phyloP scores from a whole-genome alignment of 2,329 filamentous ascomycete species.

The Pezicula radicicola region DNA sequence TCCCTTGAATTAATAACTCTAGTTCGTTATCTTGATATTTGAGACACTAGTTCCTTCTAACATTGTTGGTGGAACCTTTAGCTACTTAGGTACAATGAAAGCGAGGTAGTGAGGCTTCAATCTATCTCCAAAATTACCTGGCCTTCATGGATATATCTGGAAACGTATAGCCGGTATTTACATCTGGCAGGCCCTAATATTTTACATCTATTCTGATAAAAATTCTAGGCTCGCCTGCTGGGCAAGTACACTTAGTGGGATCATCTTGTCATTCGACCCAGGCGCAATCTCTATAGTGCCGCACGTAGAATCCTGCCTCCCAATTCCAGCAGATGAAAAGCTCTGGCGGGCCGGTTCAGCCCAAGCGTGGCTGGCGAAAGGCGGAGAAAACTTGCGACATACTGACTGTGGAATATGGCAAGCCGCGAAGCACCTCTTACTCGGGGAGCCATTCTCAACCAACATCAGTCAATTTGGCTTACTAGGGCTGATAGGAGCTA shows the following conservation, averaged over 20 bases:
- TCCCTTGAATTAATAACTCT: too few relatives aligned
- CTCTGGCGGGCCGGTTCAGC: not conserved
- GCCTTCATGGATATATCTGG: not conserved
- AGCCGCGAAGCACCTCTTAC: not conserved
- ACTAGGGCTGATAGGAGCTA: not conserved
- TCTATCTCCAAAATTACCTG: not conserved
- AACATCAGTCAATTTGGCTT: not conserved
- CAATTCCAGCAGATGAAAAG: not conserved
- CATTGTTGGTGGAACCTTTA: too few relatives aligned
- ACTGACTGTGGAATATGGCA: not conserved
- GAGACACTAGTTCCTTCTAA: too few relatives aligned
- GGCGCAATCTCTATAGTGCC: not conserved
- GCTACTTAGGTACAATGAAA: not conserved
- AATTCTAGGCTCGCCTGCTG: not conserved
- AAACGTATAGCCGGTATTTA: not conserved
- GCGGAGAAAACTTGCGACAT: not conserved
- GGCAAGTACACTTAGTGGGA: not conserved
- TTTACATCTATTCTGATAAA: not conserved
- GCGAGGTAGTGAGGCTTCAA: not conserved
- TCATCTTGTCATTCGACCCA: not conserved
- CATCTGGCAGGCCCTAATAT: not conserved
- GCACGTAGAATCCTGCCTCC: not conserved
- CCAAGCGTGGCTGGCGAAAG: not conserved
- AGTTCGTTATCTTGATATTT: too few relatives aligned
- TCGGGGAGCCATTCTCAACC: not conserved